Evolutionary conservation across 2,329 filamentous ascomycete species (phyloP).

Genomic region (Colletotrichum sp.): DNA sequence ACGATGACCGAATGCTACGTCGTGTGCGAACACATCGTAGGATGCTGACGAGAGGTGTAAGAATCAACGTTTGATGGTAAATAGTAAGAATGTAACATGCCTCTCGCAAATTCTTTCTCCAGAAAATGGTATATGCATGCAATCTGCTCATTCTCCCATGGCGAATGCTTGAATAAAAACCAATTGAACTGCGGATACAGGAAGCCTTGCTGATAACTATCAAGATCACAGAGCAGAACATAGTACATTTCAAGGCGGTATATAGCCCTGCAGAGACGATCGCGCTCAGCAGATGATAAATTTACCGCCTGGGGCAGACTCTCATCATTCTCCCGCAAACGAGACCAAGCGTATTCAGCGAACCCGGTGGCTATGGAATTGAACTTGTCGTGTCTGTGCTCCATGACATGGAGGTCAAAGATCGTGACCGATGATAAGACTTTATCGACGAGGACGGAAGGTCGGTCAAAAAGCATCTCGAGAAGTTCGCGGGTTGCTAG

Average conservation of each 20-base stretch:
- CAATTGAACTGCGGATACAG: no score
- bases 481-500: neutral
- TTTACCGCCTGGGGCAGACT: no score
- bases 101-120: fast-evolving
- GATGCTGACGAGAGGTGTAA: neutral
- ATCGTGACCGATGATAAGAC: neutral
- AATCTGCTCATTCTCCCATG: neutral
- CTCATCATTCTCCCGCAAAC: no score
- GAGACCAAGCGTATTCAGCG: no score
- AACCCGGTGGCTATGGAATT: fast-evolving
- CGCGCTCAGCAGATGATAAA: neutral
- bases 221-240: no score
- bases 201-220: no score
- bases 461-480: fast-evolving
- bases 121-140: neutral
- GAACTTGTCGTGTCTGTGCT: neutral
- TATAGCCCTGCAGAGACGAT: neutral
- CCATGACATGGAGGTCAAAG: neutral
- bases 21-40: neutral
- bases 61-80: no score
- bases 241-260: neutral
- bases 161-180: no score
- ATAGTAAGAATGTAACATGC: no score
- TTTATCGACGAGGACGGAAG: neutral
- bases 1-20: neutral